phyloP scores from a whole-genome alignment of 106 monocot genomes.

The Dendrobium huoshanense region DNA sequence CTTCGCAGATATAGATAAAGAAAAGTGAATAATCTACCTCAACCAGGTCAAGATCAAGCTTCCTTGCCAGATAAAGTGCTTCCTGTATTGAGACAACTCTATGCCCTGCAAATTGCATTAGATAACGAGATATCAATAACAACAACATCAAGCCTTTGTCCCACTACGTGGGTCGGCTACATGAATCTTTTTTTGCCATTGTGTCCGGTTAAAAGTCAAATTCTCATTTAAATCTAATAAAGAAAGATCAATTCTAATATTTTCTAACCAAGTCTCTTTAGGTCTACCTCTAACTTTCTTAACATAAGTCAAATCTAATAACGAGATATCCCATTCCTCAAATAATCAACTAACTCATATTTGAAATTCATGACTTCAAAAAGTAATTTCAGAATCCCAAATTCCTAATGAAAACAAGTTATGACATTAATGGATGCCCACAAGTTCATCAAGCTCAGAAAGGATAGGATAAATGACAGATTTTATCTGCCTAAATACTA shows the following conservation, averaged over 20 bases:
- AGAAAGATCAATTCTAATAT: too few species aligned
- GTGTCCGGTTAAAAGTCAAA: too few species aligned
- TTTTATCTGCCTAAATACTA: neutral
- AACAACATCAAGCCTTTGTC: too few species aligned
- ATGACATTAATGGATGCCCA: neutral
- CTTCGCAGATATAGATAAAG: constrained; percentile 1
- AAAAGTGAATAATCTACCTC: constrained; percentile 43
- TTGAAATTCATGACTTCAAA: neutral
- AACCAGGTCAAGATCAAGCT: constrained; percentile 63
- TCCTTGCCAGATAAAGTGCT: constrained; percentile 63
- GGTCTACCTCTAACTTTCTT: too few species aligned
- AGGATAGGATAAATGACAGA: neutral
- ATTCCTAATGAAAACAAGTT: neutral
- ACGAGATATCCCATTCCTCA: neutral
- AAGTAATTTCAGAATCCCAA: neutral
- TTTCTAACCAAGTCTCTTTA: too few species aligned
- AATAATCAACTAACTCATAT: neutral
- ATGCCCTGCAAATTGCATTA: constrained; percentile 47
- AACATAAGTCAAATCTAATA: neutral
- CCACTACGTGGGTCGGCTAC: too few species aligned
- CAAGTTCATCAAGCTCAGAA: neutral
- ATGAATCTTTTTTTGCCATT: too few species aligned
- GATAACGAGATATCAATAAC: neutral
- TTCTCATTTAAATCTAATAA: too few species aligned
- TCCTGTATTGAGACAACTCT: constrained; percentile 46